Conservation (phyloP, 305 asterid genomes). For the Fraxinus nigra region DNA sequence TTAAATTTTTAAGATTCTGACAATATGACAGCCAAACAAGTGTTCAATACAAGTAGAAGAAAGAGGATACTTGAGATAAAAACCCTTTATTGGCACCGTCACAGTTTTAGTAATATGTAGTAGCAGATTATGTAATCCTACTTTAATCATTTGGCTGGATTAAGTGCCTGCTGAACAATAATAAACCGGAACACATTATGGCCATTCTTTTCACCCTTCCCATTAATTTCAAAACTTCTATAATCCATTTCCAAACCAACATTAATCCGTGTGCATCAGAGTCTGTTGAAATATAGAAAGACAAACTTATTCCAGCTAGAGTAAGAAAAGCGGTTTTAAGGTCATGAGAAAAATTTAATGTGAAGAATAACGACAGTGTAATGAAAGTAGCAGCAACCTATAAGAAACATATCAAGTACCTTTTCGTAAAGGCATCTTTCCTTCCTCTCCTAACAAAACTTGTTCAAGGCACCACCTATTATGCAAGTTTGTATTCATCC, state of each 20-base stretch:
- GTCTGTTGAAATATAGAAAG: neutral
- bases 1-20: no score
- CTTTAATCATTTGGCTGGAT: no score
- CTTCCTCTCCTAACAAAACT: slow-evolving; percentile 38
- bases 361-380: neutral
- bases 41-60: neutral
- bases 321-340: neutral
- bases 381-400: slow-evolving; percentile 1
- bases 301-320: slow-evolving; percentile 6
- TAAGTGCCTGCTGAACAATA: no score
- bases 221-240: neutral
- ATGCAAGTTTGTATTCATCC: slow-evolving; percentile 45
- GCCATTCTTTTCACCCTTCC: neutral
- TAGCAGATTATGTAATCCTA: no score
- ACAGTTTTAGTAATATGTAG: neutral
- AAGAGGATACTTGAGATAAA: neutral
- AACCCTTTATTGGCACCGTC: no score
- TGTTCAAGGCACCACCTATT: slow-evolving; percentile 62
- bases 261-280: neutral
- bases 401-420: slow-evolving; percentile 28
- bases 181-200: neutral
- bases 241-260: neutral
- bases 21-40: neutral
- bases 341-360: neutral
- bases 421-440: slow-evolving; percentile 14